phyloP scores from a whole-genome alignment of 2,329 filamentous ascomycete genomes.

The Pseudopithomyces chartarum region DNA sequence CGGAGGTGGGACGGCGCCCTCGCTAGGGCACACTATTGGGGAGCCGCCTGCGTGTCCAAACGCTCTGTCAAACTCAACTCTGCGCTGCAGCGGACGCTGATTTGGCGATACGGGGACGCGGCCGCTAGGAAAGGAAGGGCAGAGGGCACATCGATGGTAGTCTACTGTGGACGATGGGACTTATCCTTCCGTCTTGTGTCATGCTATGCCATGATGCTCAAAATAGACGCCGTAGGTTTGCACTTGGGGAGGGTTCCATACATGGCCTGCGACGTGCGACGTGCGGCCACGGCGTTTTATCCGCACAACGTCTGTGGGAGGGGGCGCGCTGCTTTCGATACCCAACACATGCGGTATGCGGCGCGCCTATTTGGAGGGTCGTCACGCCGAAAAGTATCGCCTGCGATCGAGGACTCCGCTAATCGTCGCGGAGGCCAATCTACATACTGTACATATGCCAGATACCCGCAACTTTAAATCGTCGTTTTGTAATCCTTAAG shows the following conservation, averaged over 20 bases:
- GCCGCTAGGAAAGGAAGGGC: too few relatives aligned
- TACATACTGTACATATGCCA: too few relatives aligned
- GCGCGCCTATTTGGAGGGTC: background rate
- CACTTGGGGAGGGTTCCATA: background rate
- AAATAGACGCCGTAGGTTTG: background rate
- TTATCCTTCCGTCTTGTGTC: background rate
- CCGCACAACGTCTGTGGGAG: background rate
- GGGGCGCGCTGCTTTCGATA: background rate
- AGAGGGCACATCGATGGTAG: too few relatives aligned
- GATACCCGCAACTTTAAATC: too few relatives aligned
- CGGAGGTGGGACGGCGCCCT: conserved; percentile 8
- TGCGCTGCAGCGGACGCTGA: background rate
- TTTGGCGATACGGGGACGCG: background rate
- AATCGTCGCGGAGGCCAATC: too few relatives aligned
- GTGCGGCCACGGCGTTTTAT: background rate
- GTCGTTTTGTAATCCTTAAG: too few relatives aligned
- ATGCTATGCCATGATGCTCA: background rate
- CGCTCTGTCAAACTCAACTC: background rate
- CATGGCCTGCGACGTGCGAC: background rate
- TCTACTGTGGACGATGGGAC: background rate
- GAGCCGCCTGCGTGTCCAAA: conserved; percentile 21
- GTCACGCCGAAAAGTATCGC: too few relatives aligned
- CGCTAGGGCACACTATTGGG: conserved; percentile 20
- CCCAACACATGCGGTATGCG: background rate
- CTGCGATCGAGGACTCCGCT: too few relatives aligned